These are phyloP conservation scores for Wickerhamomyces mucosus DNA, from an alignment of 805 yeast genomes.

Conservation along the genomic window DNA sequence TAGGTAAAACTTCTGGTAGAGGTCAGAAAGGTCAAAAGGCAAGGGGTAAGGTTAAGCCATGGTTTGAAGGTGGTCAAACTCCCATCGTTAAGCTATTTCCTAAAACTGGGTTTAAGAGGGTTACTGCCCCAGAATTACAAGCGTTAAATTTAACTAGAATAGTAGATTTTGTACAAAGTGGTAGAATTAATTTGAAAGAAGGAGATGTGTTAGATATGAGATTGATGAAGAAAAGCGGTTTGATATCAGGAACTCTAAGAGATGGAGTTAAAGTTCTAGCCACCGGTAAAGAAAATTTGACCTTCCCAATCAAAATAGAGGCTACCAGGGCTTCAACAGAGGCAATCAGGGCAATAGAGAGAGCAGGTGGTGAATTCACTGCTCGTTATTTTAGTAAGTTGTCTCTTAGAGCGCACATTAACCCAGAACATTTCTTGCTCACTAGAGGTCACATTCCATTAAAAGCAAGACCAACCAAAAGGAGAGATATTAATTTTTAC, in stretches of 20 bases:
- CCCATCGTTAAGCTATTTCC: conserved; percentile 79
- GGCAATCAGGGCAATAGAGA: conserved; percentile 69
- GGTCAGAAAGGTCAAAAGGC: conserved; percentile 99
- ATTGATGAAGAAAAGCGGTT: conserved; percentile 65
- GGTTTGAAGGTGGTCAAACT: conserved; percentile 99
- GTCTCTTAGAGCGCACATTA: conserved; percentile 64
- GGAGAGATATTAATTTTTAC: conserved; percentile 74
- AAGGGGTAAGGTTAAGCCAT: conserved; percentile 77
- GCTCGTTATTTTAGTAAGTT: conserved; percentile 62
- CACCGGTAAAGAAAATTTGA: conserved; percentile 39
- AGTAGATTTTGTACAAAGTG: conserved; percentile 58
- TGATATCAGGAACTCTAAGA: conserved; percentile 58
- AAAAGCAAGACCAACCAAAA: conserved; percentile 75
- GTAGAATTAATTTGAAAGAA: conserved; percentile 47
- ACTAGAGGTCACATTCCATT: conserved; percentile 76
- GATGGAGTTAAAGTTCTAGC: conserved; percentile 82
- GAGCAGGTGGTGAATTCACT: conserved; percentile 62
- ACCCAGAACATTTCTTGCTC: conserved; percentile 60
- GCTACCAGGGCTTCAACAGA: conserved; percentile 71
- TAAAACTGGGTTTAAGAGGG: conserved; percentile 76
- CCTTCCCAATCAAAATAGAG: conserved; percentile 65
- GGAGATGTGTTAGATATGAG: conserved; percentile 66
- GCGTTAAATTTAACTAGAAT: conserved; percentile 56
- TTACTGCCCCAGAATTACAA: conserved; percentile 39
- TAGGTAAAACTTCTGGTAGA: conserved; percentile 92